Base-by-base conservation (phyloP, 2,329 filamentous ascomycete genomes). In the Ophiostoma pallidulum region DNA sequence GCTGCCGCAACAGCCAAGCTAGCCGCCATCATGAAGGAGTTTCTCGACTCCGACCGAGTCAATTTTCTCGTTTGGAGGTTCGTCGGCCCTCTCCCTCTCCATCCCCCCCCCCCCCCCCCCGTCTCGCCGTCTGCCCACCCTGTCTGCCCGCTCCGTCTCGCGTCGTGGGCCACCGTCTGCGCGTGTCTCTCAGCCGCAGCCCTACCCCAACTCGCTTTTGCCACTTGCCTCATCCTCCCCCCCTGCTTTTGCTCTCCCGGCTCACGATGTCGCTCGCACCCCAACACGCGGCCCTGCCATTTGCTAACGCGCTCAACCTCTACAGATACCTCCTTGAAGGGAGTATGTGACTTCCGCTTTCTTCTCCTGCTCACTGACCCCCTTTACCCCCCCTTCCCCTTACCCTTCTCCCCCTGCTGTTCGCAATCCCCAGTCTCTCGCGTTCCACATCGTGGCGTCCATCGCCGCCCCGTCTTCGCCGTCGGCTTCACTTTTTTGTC, bases 31-130 rank as follows among this genome's bases (percentile, higher is more conserved):
- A 79, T 78, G 75, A 79, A 78, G 69, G 76, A 80, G 68, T 71
- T 72, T 61, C 71, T 83, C 59, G 75, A 80, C 72, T 80, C 77
- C 56, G 73, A 82, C 65, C 73, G 76, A 70, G 70, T 82, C 72
- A 83, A 82, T 70, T 82, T 78, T 72, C 73, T 83, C 64, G 73
- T 83, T 63, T 83, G 79, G 79, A 80, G 77, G 79, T 83, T 72
- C 66, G 78, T 74, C 51, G 57, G 56, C 51, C 52, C 52, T 44
- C 53, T 47, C 45, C 47, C 53, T 51, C 45, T 54, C 45, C 51
- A 12, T 45, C 50, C 51, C 44, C 48, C 47, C 45, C 39, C 49
- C 44, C 41, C 45, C 36, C 41, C 53, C 16, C 48, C 47, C 24
- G 41, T 51, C 41, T 46, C 28, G n/a, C n/a, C n/a, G 33, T 6